Percentiles rank a stretch among this genome's conserved stretches.
Evolutionary conservation across 139 green algal species (phyloP).

Genomic region (Asterochloris sp.): DNA sequence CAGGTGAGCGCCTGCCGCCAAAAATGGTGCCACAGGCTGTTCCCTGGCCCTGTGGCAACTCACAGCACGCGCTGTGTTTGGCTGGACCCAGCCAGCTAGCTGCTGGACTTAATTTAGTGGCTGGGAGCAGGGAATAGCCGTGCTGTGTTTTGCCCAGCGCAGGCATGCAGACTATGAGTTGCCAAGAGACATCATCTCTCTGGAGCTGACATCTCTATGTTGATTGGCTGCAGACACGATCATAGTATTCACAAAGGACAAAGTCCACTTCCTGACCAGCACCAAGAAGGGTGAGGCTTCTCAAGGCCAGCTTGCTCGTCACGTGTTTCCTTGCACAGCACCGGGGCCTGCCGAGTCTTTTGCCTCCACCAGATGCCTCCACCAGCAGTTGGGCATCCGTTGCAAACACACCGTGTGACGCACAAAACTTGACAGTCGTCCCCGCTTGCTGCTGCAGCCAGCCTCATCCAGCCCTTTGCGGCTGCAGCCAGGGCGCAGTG

Average conservation of each 20-base stretch:
- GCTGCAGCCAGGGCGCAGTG: conserved; percentile 23
- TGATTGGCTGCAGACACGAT: conserved; percentile 74
- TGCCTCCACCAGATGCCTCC: neutral
- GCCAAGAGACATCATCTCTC: neutral
- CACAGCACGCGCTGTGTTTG: neutral
- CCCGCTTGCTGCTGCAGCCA: conserved; percentile 23
- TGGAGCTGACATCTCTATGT: neutral
- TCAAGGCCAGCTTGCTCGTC: neutral
- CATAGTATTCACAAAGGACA: conserved; percentile 71
- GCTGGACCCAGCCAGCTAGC: neutral
- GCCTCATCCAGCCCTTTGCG: conserved; percentile 58
- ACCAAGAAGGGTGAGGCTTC: conserved; percentile 77
- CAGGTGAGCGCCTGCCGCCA: conserved; percentile 46
- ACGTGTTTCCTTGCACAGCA: neutral
- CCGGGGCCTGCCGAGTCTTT: neutral
- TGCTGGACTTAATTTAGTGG: neutral
- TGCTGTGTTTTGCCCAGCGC: neutral
- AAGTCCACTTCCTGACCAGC: conserved; percentile 78
- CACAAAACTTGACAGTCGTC: neutral
- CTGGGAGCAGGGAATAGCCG: neutral
- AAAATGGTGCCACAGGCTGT: neutral
- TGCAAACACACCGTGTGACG: neutral
- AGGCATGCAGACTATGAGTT: neutral
- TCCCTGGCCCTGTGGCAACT: neutral
- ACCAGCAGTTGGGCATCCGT: neutral